Evolutionary conservation across 1,284 basidiomycete genomes (phyloP), one percentile per base, ranked within the genome.

Genomic region (Malassezia japonica): DNA sequence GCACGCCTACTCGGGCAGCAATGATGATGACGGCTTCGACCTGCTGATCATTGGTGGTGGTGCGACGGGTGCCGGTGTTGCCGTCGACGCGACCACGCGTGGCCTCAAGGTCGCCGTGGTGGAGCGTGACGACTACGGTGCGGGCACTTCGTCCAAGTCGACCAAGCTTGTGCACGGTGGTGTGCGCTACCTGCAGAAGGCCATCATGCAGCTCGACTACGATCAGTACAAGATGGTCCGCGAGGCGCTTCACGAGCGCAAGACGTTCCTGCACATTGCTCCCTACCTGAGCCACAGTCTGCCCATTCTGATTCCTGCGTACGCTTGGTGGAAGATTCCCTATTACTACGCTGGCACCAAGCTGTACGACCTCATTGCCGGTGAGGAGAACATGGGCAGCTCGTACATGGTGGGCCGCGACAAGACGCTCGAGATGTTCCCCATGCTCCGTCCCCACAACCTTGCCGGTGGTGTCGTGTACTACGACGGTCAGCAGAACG

Each of bases 121-220:
- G 2, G 92, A 98, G 73, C 78, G 88, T 39, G 86, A 88, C 67
- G 92, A 98, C 73, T 98, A 92, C 65, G 82, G 83, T 61, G 82
- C 87, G 18, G 91, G 59, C 18, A 95, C 92, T 0, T 94, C 88
- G 3, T 94, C 89, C 24, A 98, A 98, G 74, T 89, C 86, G 8
- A 96, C 92, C 9, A 96, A 98, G 74, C 83, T 98, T 44, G 90
- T 96, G 1, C 92, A 98, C 76, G 92, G 92, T 24, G 92, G 92
- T 51, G 92, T 98, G 1, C 82, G 92, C 12, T 98, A 98, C 76
- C 81, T 98, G 12, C 91, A 95, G 70, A 96, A 95, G 73, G 92
- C 92, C 2, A 81, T 96, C 46, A 83, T 94, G 71, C 90, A 94
- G 72, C 82, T 95, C 57, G 92, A 96, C 75, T 95, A 94, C 55